Base-by-base conservation (phyloP, 345 rosid species). In the Boechera retrofracta region DNA sequence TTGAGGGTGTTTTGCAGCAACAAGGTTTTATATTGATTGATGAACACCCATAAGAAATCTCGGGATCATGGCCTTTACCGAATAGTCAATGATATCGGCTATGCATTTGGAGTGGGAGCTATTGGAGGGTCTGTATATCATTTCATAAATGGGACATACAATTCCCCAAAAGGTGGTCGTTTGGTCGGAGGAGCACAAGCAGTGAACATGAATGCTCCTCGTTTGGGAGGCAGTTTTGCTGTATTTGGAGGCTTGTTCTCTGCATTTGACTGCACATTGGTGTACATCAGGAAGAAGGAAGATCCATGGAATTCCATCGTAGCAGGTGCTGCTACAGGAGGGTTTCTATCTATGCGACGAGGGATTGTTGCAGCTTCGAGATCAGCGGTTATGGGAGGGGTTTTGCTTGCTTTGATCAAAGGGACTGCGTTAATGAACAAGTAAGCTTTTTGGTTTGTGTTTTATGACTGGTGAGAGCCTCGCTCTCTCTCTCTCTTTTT, bases 261-360 rank as follows among this genome's bases (percentile, higher is more conserved):
- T 5, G 68, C 88, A 10, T 86, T 90, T 60, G 88, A 90, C 64
- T 82, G 79, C 79, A 66, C 89, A 2, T 80, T 86, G 87, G 90
- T 89, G 29, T 80, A 83, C 60, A 48, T 86, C 10, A 82, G 93
- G 58, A 89, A 90, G 80, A 90, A 90, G 57, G 96, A 90, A 69
- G 93, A 90, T 79, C 96, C 88, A 0, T 90, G 91, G 96, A 90
- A 89, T 74, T 84, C 93, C 0, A 85, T 90, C 59, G 33, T 86
- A 21, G 90, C 93, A 4, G 93, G 93, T 59, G 90, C 96, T 64
- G 88, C 93, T 29, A 88, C 93, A 3, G 90, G 89, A 49, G 96
- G 93, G 12, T 80, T 90, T 79, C 84, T 90, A 10, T 80, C 91
- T 0, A 83, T 90, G 86, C 83, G 91, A 15, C 87, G 82, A 38